Conservation (phyloP, 306 rosid species). For the Citrullus colocynthis region DNA sequence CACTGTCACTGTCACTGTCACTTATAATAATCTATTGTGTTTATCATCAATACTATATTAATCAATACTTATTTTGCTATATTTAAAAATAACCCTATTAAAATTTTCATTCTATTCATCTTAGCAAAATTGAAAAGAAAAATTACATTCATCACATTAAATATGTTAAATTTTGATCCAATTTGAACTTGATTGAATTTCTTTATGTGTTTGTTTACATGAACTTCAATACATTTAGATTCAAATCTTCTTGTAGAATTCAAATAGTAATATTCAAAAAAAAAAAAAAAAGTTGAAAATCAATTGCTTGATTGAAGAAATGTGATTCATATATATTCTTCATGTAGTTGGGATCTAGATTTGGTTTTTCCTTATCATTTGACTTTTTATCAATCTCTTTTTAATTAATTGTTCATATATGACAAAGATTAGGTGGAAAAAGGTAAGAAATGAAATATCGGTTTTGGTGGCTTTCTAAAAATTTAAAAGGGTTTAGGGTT, state of each 20-base stretch:
- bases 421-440: conserved; percentile 9
- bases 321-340: background rate
- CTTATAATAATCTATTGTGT: too few relatives aligned
- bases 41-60: too few relatives aligned
- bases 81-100: too few relatives aligned
- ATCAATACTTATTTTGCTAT: too few relatives aligned
- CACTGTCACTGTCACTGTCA: too few relatives aligned
- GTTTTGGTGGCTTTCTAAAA: conserved; percentile 6
- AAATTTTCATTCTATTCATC: too few relatives aligned
- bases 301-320: conserved; percentile 9
- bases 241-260: background rate
- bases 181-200: too few relatives aligned
- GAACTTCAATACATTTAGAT: background rate
- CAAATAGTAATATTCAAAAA: background rate
- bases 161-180: too few relatives aligned
- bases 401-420: background rate
- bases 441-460: background rate
- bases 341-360: background rate
- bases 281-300: background rate
- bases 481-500: background rate
- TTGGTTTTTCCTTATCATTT: background rate
- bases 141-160: too few relatives aligned
- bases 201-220: too few relatives aligned
- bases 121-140: too few relatives aligned
- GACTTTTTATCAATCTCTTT: background rate